Base-by-base conservation (phyloP, 495 filamentous ascomycete genomes). In the Neurospora sp. region DNA sequence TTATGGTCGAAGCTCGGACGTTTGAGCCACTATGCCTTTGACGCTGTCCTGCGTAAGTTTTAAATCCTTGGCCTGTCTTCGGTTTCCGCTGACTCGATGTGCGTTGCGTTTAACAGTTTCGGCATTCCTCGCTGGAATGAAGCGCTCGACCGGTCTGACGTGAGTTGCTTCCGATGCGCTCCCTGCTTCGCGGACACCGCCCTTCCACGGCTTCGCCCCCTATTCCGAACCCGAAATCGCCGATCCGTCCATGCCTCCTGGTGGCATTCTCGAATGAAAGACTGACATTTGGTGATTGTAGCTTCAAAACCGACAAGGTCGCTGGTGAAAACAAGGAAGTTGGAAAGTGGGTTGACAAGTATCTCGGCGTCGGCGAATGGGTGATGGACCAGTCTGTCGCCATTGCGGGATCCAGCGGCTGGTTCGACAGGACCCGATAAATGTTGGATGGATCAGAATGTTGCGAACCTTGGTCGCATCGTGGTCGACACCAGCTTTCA, bases 351-450 rank as follows among this genome's bases (percentile, higher is more conserved):
- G 88, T 99, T 76, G 93, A 95, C 78, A 97, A 91, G 80, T 99
- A 99, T 84, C 90, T 99, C 73, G 93, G 93, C 70, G 89, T 98
- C 59, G 96, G 96, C 79, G 96, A 99, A 83, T 96, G 93, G 93
- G 92, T 97, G 70, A 95, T 99, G 94, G 96, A 99, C 79, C 91
- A 95, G 84, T 96, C 94, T 6, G 93, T 98, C 38, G 94, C 94
- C 38, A 86, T 97, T 70, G 90, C 97, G 83, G 91, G 94, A 16
- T 90, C 92, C 16, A 96, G 92, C 80, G 87, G 89, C 40, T 99
- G 88, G 82, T 99, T 99, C 79, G 94, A 97, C 82, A 88, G 95
- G 77, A 91, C 86, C 79, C 90, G 94, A 82, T 97, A 85, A 89
- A 75, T 68, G 53, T 6, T 27, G 27, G 2, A 27, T 27, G 27